Conservation (phyloP, 2,329 filamentous ascomycete species). For the Cryphonectria nitschkei region DNA sequence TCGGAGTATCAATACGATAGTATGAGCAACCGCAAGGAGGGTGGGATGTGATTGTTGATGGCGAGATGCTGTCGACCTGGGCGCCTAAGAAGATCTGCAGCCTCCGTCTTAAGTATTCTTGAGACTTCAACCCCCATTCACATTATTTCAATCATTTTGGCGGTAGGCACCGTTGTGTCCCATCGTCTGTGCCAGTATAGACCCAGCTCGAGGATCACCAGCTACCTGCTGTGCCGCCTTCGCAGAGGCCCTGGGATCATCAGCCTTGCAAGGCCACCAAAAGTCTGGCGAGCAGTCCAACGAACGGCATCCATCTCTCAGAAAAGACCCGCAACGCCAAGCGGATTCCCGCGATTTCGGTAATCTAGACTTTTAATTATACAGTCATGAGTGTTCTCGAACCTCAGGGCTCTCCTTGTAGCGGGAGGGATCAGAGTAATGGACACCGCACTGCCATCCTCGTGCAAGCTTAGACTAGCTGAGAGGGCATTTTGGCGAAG, state of each 20-base stretch:
- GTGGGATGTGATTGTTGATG: background rate
- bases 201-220: background rate
- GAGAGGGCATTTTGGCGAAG: conserved; percentile 14
- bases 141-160: background rate
- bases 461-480: conserved; percentile 9
- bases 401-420: background rate
- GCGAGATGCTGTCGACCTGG: background rate
- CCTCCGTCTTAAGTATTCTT: background rate
- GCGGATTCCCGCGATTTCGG: background rate
- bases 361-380: background rate
- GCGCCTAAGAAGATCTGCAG: background rate
- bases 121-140: background rate
- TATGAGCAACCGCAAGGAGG: background rate
- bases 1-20: background rate
- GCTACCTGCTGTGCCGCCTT: background rate
- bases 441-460: conserved; percentile 1
- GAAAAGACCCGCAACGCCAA: background rate
- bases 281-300: conserved; percentile 4
- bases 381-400: background rate
- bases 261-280: background rate
- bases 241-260: background rate
- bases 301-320: background rate
- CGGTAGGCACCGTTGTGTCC: background rate
- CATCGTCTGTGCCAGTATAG: background rate
- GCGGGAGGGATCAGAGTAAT: background rate